Conservation (phyloP, 1,284 basidiomycete species). For the Apiotrichum veenhuisii region DNA sequence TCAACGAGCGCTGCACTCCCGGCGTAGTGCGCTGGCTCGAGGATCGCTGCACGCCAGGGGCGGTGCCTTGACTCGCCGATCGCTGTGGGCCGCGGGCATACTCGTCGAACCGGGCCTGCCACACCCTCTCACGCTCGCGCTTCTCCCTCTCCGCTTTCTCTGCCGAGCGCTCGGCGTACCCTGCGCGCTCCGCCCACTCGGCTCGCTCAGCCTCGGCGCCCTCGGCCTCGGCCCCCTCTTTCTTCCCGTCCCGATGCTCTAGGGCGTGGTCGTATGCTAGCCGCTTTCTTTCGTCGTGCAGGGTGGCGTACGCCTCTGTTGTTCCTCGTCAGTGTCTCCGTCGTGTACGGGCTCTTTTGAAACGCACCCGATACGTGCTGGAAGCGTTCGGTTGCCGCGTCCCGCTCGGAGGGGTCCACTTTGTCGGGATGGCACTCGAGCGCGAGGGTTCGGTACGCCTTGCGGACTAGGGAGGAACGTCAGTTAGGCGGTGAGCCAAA, state of each 20-base stretch:
- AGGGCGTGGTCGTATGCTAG: conserved; percentile 1
- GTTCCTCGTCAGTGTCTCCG: no score
- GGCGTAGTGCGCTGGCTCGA: no score
- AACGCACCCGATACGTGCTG: conserved; percentile 1
- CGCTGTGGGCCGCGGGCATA: neutral
- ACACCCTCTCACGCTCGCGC: neutral
- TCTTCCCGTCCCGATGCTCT: neutral
- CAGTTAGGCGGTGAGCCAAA: neutral
- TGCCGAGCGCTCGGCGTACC: no score
- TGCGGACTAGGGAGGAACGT: conserved; percentile 11
- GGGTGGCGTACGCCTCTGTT: conserved; percentile 8
- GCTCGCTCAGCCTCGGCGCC: neutral
- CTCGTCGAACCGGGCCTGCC: neutral
- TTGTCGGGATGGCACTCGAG: conserved; percentile 12
- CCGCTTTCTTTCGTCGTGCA: conserved; percentile 1
- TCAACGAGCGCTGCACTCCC: neutral
- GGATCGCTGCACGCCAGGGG: neutral
- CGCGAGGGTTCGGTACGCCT: conserved; percentile 7
- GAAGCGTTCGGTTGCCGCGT: conserved; percentile 3
- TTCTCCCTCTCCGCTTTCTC: neutral
- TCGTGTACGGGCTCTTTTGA: neutral
- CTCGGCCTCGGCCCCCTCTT: neutral
- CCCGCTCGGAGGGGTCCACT: neutral
- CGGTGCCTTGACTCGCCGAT: neutral
- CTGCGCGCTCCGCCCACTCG: no score